Evolutionary conservation across 2,329 filamentous ascomycete species (phyloP), one percentile per base, ranked within the genome.

Genomic region (Salinomyces thailandicus): DNA sequence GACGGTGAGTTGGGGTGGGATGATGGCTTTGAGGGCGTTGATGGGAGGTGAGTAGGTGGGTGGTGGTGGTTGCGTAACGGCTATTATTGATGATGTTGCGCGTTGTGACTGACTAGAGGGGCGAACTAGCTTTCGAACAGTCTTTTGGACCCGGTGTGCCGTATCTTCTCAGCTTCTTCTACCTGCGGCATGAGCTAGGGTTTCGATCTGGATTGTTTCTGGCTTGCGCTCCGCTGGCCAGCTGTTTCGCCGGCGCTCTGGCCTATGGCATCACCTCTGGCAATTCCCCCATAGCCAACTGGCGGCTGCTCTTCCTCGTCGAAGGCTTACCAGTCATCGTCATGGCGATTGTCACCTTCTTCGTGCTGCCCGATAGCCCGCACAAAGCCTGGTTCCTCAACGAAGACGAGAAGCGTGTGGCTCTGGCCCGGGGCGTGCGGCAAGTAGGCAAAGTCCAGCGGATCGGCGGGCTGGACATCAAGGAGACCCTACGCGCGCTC

Each of bases 181-280:
- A 77, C 48, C 63, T 70, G 5, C 61, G 74, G n/a, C 61, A 71
- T 24, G 71, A 30, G 27, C 27, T 30, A 8, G 27, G 27, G 3
- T 30, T 30, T 14, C 61, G 73, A 2, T 67, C 66, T 35, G 73
- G 72, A 2, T 50, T 77, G 13, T 77, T 75, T 42, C 37, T 64
- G n/a, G 50, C 51, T 11, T 60, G 60, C 4, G 75, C 77, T 0
- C 77, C 79, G 1, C 68, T 93, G 3, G 85, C 85, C 2, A 89
- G 83, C 26, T 79, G 78, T 2, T 87, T 93, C 54, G 83, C 85
- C 0, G 77, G 77, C 2, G 77, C 75, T 2, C 52, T 69, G 8
- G 76, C 76, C 1, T 79, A 76, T 39, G 73, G 69, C 3, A 79
- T 82, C 52, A 75, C 75, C 6, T 71, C 72, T 16, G 73, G 75